phyloP scores from a whole-genome alignment of 495 filamentous ascomycete genomes.

The Choiromyces venosus region DNA sequence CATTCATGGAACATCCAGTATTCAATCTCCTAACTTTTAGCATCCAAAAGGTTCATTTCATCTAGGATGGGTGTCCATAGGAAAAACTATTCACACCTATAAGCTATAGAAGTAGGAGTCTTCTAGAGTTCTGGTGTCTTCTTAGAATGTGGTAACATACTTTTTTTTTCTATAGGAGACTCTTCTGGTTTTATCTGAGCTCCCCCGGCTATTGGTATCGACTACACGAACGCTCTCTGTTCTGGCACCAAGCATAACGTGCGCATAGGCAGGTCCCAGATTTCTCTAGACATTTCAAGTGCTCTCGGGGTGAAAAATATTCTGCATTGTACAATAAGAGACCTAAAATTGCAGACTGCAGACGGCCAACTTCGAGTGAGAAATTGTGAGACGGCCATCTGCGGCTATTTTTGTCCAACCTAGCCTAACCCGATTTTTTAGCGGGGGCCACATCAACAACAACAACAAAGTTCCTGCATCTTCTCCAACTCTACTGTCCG shows the following conservation, averaged over 20 bases:
- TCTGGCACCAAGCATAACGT: neutral
- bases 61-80: neutral
- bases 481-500: neutral
- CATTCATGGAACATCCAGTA: neutral
- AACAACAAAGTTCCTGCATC: constrained; percentile 3
- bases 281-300: neutral
- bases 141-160: neutral
- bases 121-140: neutral
- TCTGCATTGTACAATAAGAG: neutral
- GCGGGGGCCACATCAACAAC: neutral
- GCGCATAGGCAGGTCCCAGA: neutral
- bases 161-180: neutral
- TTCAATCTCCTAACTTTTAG: neutral
- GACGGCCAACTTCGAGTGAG: neutral
- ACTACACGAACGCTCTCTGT: neutral
- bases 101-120: neutral
- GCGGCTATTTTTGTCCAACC: neutral
- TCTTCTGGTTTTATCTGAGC: neutral
- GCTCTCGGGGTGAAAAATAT: neutral
- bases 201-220: neutral
- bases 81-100: neutral
- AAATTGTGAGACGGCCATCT: neutral
- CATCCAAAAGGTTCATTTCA: neutral
- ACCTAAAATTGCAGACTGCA: neutral
- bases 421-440: neutral